Evolutionary conservation across 352 stramenopile species (phyloP).

Genomic region (Globisporangium lucens): DNA sequence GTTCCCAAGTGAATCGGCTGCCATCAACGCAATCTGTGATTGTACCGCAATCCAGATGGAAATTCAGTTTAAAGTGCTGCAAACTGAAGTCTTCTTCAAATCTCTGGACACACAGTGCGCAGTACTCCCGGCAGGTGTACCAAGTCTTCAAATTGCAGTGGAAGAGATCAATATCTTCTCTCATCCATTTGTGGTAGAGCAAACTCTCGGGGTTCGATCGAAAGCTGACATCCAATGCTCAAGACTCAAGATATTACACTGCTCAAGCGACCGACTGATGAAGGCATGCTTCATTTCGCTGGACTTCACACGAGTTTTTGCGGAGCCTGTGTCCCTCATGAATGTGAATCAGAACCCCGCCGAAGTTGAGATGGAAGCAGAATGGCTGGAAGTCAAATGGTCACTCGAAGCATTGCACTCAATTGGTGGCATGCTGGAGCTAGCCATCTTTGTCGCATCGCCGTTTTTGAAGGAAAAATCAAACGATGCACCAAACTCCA

Average conservation of each 20-base stretch:
- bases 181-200: constrained; percentile 48
- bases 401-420: constrained; percentile 53
- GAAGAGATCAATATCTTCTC: constrained; percentile 58
- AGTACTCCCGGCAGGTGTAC: constrained; percentile 46
- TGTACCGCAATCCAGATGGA: constrained; percentile 41
- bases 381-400: constrained; percentile 79
- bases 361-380: constrained; percentile 69
- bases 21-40: constrained; percentile 4
- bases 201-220: constrained; percentile 56
- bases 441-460: constrained; percentile 43
- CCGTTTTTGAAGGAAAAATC: constrained; percentile 24
- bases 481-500: not conserved
- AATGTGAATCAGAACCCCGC: constrained; percentile 33
- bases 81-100: constrained; percentile 35
- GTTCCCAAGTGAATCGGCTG: not conserved
- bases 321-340: constrained; percentile 40
- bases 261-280: constrained; percentile 16
- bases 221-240: constrained; percentile 63
- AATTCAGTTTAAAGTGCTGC: constrained; percentile 58
- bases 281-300: constrained; percentile 53
- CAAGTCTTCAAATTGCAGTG: constrained; percentile 35
- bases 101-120: constrained; percentile 34
- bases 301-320: constrained; percentile 64
- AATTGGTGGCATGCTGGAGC: constrained; percentile 56
- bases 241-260: constrained; percentile 47